Evolutionary conservation across 345 rosid genomes (phyloP), one percentile per base, ranked within the genome.

Genomic region (Punica granatum): DNA sequence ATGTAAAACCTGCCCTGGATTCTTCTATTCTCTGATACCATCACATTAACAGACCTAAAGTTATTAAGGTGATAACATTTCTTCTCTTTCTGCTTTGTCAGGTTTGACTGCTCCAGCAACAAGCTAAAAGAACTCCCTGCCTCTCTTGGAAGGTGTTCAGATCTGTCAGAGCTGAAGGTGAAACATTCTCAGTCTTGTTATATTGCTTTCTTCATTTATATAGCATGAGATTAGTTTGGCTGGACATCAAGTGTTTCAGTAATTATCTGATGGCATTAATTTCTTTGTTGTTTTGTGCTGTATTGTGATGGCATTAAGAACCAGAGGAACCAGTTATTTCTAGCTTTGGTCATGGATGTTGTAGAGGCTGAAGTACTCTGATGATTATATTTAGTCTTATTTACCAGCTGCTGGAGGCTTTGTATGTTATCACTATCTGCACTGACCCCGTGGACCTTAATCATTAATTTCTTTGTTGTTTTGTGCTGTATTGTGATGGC

Each of bases 81-180:
- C 36, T 15, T 12, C 7, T 19, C 34, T 18, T 63, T 39, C 21
- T 23, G 15, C 53, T 48, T 58, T 75, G 82, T 61, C 72, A 93
- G 98, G 88, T 72, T 93, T 66, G 96, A 90, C 80, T 90, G 96
- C 82, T 93, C 94, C 42, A 77, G 75, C 68, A 93, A 93, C 82
- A 85, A 71, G 68, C 87, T 93, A 25, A 81, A 78, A 77, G 91
- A 87, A 70, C 82, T 93, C 44, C 97, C 98, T 56, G 73, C 78
- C 73, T 82, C 91, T 63, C 86, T 93, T 70, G 87, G 92, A 73
- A 83, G 77, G 71, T 93, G 98, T 75, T 68, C 77, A 68, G 81
- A 86, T 70, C 81, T 93, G 78, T 87, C 88, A 21, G 97, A 89
- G 44, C 72, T 90, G 65, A 93, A 93, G 98, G 98, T 93, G 32